Base-by-base conservation (phyloP, 2,329 filamentous ascomycete genomes). In the Akanthomyces dipterigenus region DNA sequence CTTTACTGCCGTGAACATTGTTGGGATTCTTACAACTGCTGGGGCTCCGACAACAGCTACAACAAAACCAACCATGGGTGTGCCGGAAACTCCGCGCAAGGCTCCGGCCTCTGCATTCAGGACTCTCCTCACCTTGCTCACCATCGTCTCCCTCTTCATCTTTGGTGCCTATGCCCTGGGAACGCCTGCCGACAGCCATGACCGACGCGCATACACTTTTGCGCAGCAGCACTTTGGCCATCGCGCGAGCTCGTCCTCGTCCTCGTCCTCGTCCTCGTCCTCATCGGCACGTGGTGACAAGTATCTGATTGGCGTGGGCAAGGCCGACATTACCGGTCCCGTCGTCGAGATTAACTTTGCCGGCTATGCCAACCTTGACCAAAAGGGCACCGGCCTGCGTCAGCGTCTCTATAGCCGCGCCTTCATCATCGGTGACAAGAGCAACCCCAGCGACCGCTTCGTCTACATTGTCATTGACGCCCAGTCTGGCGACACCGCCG, bases 261-360 rank as follows among this genome's bases (percentile, higher is more conserved):
- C 40, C 8, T 48, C 51, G 2, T 24, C 36, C 18, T 36, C 50
- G 20, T 20, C 40, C 8, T 48, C 51, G 2, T 24, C 36, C 18
- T 36, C 50, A 16, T 55, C 60, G 22, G 45, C 45, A 9, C 46
- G 46, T 20, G 54, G 72, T 26, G 71, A 74, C 60, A 70, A 69
- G 63, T 84, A 83, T 63, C 75, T 84, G 38, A 69, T 85, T 50
- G 82, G 82, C 20, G 80, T 82, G 2, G 82, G 82, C 51, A 84
- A 84, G 70, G 81, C 78, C 6, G 82, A 85, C 66, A 83, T 85
- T 66, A 85, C 82, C 0, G 82, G 90, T 2, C 91, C 92, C 0
- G 91, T 96, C 14, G 92, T 96, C 24, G 91, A 97, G 73, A 84
- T 97, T 70, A 92, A 91, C 68, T 83, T 97, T 71, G 95, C 93